Base-by-base conservation (phyloP, 192 early-diverging fungal species). In the Borealophlyctis nickersoniae region DNA sequence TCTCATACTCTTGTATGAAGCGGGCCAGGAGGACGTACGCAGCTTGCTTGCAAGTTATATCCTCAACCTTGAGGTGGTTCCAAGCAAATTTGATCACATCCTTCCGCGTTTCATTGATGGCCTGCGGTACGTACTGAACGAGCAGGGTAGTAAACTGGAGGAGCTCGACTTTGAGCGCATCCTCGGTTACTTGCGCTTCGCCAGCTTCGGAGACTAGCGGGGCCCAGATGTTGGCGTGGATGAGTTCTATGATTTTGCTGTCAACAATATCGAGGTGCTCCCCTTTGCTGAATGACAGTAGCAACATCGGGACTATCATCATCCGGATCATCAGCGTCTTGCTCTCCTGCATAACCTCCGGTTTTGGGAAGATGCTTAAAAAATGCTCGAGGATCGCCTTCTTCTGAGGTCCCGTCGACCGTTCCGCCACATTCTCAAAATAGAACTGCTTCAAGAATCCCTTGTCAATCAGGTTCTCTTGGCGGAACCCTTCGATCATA, bases 81-180 rank as follows among this genome's bases (percentile, higher is more conserved):
- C 96, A 97, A 3, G 89, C 92, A 79, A 95, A 96, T 69, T 93
- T 94, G 67, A 97, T 95, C 22, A 96, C 86, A 58, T 96, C 92
- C 70, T 92, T 93, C 29, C 87, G 80, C 35, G 80, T 71, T 56
- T 94, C 92, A 13, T 82, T 85, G 45, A 96, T 83, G 1, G 88
- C 73, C n/a, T 78, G 63, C 1, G 90, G 87, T 0, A 89, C 89
- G 67, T 89, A 86, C 62, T 93, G 91, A 0, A 96, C 80, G 48
- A 98, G 79, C 33, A 96, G 80, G 0, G 93, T 84, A 0, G 93
- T 92, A 65, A 98, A 83, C 73, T 98, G 96, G 19, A 99, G 79
- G 16, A 98, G 75, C 75, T 98, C 96, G 24, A 96, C 70, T 45
- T 70, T 67, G 49, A 83, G 65, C 27, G 59, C 60, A 49, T 82